Percentiles rank a stretch among this genome's conserved stretches.
These are phyloP conservation scores for Phytophthora sp. DNA, from an alignment of 352 stramenopile genomes.

Conservation along the genomic window DNA sequence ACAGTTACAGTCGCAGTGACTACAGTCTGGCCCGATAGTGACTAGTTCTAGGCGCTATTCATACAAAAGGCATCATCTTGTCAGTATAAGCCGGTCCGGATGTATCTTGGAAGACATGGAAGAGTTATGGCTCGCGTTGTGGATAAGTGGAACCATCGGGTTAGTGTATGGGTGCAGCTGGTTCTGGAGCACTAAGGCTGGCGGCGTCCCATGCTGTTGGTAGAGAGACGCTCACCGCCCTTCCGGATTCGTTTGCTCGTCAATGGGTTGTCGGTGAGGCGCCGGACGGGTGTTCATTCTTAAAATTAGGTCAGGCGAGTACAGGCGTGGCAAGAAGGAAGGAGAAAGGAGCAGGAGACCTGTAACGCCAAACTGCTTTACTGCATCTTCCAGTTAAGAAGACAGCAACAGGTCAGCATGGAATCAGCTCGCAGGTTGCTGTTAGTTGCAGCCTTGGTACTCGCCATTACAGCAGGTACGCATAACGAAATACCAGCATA, in stretches of 20 bases:
- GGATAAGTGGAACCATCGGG: conserved; percentile 31
- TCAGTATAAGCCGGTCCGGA: conserved; percentile 23
- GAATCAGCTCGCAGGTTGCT: conserved; percentile 29
- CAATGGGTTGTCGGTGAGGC: conserved; percentile 6
- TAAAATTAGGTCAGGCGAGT: conserved; percentile 39
- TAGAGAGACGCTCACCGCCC: conserved; percentile 26
- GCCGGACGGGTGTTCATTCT: conserved; percentile 27
- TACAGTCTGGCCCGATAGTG: conserved; percentile 21
- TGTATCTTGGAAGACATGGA: conserved; percentile 26
- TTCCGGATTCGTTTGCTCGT: conserved; percentile 15
- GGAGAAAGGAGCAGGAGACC: conserved; percentile 1
- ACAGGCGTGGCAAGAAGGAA: background rate
- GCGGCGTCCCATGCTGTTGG: conserved; percentile 20
- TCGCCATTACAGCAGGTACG: conserved; percentile 28
- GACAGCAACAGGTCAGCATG: conserved; percentile 27
- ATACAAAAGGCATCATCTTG: conserved; percentile 2
- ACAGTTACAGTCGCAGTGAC: conserved; percentile 26
- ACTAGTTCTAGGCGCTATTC: background rate
- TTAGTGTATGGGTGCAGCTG: conserved; percentile 29
- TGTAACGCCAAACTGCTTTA: conserved; percentile 17
- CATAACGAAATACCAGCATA: background rate
- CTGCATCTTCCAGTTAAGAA: background rate
- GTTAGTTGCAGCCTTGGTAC: conserved; percentile 18
- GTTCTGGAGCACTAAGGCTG: conserved; percentile 28
- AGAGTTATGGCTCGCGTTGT: conserved; percentile 20